Conservation (phyloP, 495 filamentous ascomycete species). For the Oleoguttula mirabilis region DNA sequence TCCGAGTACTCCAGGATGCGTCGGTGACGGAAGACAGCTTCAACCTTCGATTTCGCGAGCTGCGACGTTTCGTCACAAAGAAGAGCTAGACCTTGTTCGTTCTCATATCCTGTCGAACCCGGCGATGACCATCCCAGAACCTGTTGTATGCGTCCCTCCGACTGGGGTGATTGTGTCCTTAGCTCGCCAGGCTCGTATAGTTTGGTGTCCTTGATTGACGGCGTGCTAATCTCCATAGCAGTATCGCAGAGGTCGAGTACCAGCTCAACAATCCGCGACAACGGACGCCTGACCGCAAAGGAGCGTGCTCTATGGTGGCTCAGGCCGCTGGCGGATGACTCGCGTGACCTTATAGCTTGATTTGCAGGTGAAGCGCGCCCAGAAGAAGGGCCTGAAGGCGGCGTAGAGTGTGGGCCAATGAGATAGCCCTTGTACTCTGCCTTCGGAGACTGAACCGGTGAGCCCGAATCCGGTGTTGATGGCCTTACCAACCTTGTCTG, state of each 20-base stretch:
- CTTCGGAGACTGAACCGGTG: constrained; percentile 36
- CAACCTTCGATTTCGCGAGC: constrained; percentile 74
- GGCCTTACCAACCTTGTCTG: constrained; percentile 52
- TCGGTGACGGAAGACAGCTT: constrained; percentile 80
- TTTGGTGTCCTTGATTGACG: constrained; percentile 72
- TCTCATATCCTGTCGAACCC: constrained; percentile 77
- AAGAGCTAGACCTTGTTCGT: constrained; percentile 81
- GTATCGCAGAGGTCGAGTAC: constrained; percentile 94
- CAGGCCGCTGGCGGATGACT: constrained; percentile 60
- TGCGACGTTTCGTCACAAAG: constrained; percentile 79
- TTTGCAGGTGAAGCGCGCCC: constrained; percentile 56
- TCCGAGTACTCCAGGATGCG: constrained; percentile 93
- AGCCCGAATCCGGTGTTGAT: constrained; percentile 9
- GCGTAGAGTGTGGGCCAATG: constrained; percentile 61
- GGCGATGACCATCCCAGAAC: constrained; percentile 94
- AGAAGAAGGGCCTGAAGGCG: constrained; percentile 50
- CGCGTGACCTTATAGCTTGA: constrained; percentile 59
- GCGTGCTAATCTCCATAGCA: constrained; percentile 84
- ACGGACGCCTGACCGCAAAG: constrained; percentile 78
- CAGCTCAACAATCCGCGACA: constrained; percentile 85
- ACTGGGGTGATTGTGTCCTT: constrained; percentile 86
- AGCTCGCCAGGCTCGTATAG: constrained; percentile 52
- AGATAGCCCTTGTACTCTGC: constrained; percentile 85
- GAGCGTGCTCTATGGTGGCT: constrained; percentile 63
- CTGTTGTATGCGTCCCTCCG: constrained; percentile 82